These are phyloP conservation scores for Lindgomyces ingoldianus DNA, from an alignment of 495 filamentous ascomycete species.

Conservation along the genomic window DNA sequence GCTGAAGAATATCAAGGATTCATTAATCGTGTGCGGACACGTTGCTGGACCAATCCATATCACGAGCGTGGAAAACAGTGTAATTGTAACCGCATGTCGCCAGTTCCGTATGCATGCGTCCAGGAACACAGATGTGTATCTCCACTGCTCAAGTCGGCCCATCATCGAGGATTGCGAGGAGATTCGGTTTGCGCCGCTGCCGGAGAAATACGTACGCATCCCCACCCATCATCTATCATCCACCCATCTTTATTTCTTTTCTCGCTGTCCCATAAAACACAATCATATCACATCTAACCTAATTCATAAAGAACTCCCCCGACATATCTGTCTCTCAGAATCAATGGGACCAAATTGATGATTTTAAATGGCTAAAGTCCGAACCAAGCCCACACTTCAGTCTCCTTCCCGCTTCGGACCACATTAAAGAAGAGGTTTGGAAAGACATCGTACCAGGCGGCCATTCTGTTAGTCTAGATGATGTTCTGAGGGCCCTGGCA, in stretches of 20 bases:
- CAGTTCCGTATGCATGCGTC: slow-evolving; percentile 94
- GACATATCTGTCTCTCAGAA: slow-evolving; percentile 50
- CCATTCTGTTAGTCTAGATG: slow-evolving; percentile 62
- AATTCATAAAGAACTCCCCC: neutral
- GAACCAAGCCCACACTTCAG: slow-evolving; percentile 89
- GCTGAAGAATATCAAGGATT: slow-evolving; percentile 66
- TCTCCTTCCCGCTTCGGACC: slow-evolving; percentile 61
- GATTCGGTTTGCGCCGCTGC: slow-evolving; percentile 77
- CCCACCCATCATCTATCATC: too few relatives aligned
- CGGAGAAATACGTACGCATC: slow-evolving; percentile 66
- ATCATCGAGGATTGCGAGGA: slow-evolving; percentile 88
- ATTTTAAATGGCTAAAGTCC: slow-evolving; percentile 94
- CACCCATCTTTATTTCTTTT: neutral
- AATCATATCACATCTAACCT: neutral
- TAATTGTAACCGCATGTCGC: slow-evolving; percentile 67
- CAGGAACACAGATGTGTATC: slow-evolving; percentile 74
- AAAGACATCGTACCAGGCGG: slow-evolving; percentile 65
- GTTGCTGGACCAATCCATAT: slow-evolving; percentile 80
- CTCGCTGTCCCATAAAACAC: neutral
- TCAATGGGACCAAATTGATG: slow-evolving; percentile 86
- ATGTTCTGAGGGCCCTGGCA: slow-evolving; percentile 60
- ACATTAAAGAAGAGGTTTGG: slow-evolving; percentile 68
- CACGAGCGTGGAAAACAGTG: slow-evolving; percentile 70
- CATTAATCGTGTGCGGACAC: slow-evolving; percentile 72
- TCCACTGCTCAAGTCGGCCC: slow-evolving; percentile 77